Evolutionary conservation across 805 yeast genomes (phyloP).

Genomic region (Kockiozyma suomiensis): DNA sequence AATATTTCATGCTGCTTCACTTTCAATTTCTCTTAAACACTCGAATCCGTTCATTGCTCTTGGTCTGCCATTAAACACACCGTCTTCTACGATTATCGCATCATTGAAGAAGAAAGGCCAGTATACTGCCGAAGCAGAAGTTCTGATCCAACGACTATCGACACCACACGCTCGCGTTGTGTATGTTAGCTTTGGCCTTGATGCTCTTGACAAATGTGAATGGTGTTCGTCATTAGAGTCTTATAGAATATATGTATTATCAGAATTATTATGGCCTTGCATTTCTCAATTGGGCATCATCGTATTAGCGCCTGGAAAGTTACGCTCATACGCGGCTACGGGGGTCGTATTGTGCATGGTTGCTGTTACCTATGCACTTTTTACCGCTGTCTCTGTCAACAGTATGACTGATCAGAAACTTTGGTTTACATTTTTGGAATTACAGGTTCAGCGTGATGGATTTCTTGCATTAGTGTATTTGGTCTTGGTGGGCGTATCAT

Average conservation of each 20-base stretch:
- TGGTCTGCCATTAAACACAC: no score
- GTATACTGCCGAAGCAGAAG: no score
- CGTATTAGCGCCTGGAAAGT: not conserved
- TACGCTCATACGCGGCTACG: not conserved
- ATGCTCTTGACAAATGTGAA: not conserved
- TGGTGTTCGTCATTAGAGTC: conserved; percentile 1
- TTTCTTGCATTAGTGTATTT: not conserved
- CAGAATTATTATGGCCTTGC: conserved; percentile 11
- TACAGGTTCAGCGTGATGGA: conserved; percentile 15
- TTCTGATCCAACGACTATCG: no score
- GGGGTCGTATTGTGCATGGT: not conserved
- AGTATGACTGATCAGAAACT: not conserved
- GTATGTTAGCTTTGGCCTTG: conserved; percentile 3
- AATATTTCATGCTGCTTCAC: no score
- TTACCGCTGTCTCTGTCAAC: not conserved
- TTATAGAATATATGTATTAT: conserved; percentile 3
- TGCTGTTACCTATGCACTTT: not conserved
- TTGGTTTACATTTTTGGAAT: not conserved
- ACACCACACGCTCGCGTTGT: not conserved
- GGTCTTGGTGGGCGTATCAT: not conserved
- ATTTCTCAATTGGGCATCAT: conserved; percentile 5
- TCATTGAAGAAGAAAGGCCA: no score
- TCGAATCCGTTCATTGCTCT: no score
- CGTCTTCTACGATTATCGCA: no score
- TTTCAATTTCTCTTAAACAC: no score